Evolutionary conservation across 2,329 filamentous ascomycete genomes (phyloP).

Genomic region (Ceratocystis albifundus): DNA sequence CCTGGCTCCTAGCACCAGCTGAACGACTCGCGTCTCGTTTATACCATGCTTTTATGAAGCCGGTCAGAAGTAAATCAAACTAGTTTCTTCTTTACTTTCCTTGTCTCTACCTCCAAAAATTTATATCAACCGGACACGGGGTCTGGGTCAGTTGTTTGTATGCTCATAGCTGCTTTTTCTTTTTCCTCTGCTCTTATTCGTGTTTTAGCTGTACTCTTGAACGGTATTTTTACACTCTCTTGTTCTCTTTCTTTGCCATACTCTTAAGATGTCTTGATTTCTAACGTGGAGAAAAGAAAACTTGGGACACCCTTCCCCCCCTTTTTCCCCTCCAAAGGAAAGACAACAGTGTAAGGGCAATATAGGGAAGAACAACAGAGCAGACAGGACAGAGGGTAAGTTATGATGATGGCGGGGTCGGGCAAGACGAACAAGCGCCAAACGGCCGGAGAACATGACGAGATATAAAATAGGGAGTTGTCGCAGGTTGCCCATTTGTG

Average conservation of each 20-base stretch:
- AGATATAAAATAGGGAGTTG: background rate
- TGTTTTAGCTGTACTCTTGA: constrained; percentile 3
- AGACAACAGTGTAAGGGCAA: background rate
- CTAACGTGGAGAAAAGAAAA: background rate
- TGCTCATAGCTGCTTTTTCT: constrained; percentile 1
- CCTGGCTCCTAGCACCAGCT: constrained; percentile 40
- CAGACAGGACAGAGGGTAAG: background rate
- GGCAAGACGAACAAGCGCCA: background rate
- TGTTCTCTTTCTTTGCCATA: background rate
- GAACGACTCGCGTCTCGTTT: constrained; percentile 25
- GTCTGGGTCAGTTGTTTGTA: constrained; percentile 7
- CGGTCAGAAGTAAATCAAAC: background rate
- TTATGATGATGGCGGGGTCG: too few species aligned
- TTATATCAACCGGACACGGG: background rate
- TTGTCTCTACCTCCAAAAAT: background rate
- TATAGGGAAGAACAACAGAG: background rate
- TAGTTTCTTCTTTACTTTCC: background rate
- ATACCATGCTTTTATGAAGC: background rate
- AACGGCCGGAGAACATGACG: background rate
- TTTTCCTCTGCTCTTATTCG: background rate
- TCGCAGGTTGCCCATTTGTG: background rate
- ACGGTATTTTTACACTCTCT: constrained; percentile 3
- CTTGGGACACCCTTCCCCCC: background rate
- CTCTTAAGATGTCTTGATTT: background rate
- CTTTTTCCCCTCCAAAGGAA: background rate